Evolutionary conservation across 2,329 filamentous ascomycete species (phyloP).

Genomic region (Neopestalotiopsis rosae): DNA sequence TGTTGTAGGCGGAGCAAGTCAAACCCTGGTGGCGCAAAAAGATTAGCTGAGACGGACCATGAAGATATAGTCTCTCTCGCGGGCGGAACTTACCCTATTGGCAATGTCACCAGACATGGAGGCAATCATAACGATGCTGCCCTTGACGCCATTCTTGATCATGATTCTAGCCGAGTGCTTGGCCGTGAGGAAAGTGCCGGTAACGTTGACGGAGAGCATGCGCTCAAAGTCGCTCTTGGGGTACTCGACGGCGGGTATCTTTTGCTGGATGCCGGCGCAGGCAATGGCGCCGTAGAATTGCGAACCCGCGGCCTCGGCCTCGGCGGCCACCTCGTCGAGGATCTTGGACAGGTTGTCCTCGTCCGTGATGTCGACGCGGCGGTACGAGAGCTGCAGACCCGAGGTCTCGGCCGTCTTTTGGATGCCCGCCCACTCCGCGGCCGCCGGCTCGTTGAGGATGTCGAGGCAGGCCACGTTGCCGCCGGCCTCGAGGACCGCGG

Average conservation of each 20-base stretch:
- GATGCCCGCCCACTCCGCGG: conserved; percentile 46
- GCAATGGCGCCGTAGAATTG: conserved; percentile 47
- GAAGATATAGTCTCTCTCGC: neutral
- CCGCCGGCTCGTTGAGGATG: conserved; percentile 43
- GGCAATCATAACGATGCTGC: conserved; percentile 56
- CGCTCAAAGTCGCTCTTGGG: conserved; percentile 66
- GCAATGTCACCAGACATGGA: conserved; percentile 56
- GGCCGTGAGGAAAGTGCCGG: conserved; percentile 72
- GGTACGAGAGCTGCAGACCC: conserved; percentile 43
- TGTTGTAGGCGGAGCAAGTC: conserved; percentile 67
- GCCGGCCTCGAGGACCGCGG: conserved; percentile 54
- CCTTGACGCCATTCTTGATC: conserved; percentile 44
- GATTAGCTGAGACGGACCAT: neutral
- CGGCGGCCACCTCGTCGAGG: conserved; percentile 42
- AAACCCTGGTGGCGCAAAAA: conserved; percentile 45
- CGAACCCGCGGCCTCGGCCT: conserved; percentile 35
- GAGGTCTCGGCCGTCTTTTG: conserved; percentile 44
- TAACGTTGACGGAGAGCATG: conserved; percentile 73
- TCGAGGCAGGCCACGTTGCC: conserved; percentile 55
- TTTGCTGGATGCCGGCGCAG: conserved; percentile 55
- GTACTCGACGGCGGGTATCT: conserved; percentile 51
- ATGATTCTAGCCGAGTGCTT: conserved; percentile 70
- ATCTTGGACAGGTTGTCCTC: conserved; percentile 43
- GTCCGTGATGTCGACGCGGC: conserved; percentile 52
- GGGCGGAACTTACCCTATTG: conserved; percentile 38